phyloP scores from a whole-genome alignment of 2,329 filamentous ascomycete genomes.

The Macroventuria anomochaeta region DNA sequence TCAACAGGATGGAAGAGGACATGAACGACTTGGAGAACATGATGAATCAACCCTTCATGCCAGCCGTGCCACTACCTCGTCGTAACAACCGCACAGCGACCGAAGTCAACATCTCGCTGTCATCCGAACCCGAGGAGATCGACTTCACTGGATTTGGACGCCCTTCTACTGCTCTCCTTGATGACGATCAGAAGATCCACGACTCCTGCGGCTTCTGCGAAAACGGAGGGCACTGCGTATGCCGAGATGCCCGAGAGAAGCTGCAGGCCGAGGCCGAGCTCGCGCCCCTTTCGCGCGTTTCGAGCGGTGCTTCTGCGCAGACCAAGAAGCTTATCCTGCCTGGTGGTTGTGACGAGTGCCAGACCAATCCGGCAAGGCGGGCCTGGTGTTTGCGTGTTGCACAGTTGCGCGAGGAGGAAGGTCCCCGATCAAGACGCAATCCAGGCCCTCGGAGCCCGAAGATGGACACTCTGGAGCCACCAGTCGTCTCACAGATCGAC shows the following conservation, averaged over 20 bases:
- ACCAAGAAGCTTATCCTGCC: constrained; percentile 21
- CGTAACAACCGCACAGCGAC: constrained; percentile 11
- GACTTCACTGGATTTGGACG: constrained; percentile 42
- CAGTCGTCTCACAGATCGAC: constrained; percentile 31
- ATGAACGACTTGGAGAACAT: constrained; percentile 16
- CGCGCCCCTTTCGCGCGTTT: constrained; percentile 10
- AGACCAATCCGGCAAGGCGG: constrained; percentile 42
- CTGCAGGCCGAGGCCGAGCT: constrained; percentile 21
- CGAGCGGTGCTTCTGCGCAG: constrained; percentile 13
- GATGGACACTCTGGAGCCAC: constrained; percentile 39
- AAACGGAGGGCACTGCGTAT: constrained; percentile 40
- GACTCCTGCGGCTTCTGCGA: constrained; percentile 46
- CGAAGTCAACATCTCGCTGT: constrained; percentile 10
- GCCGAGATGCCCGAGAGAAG: constrained; percentile 28
- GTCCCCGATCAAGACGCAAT: constrained; percentile 8
- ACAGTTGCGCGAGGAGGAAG: constrained; percentile 30
- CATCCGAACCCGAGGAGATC: constrained; percentile 35
- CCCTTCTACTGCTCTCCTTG: constrained; percentile 31
- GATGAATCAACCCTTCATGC: constrained; percentile 28
- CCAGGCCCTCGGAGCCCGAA: constrained; percentile 15
- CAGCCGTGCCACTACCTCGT: constrained; percentile 27
- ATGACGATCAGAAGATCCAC: constrained; percentile 22
- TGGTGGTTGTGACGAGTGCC: constrained; percentile 47
- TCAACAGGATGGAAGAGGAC: constrained; percentile 38
- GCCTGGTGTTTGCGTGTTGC: constrained; percentile 47